Percentiles rank a stretch among this genome's conserved stretches.
Evolutionary conservation across 2,329 filamentous ascomycete species (phyloP).

Genomic region (Harringtonia lauricola): DNA sequence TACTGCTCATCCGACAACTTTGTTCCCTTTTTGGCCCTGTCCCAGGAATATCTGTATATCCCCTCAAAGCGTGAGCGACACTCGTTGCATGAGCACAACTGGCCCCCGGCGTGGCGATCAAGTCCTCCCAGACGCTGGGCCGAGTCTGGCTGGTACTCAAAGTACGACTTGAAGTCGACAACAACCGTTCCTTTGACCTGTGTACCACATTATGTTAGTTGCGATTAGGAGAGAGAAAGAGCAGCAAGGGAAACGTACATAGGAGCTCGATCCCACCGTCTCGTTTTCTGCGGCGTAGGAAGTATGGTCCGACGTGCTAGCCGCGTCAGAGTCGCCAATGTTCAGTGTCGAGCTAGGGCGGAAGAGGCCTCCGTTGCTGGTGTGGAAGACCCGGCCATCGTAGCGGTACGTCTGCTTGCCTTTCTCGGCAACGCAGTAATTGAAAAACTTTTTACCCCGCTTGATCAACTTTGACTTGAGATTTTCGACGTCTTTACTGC

Average conservation of each 20-base stretch:
- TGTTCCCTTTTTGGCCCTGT: neutral
- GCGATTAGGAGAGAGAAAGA: no score
- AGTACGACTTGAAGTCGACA: neutral
- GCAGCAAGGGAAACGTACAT: no score
- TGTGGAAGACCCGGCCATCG: neutral
- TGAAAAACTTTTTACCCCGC: neutral
- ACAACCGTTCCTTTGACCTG: neutral
- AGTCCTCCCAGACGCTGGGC: neutral
- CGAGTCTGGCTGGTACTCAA: neutral
- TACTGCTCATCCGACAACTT: neutral
- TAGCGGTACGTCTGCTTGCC: neutral
- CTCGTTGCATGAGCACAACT: neutral
- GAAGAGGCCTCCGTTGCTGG: neutral
- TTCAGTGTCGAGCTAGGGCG: neutral
- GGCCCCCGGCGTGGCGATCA: neutral
- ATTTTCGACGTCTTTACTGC: neutral
- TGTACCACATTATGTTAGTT: no score
- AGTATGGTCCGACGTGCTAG: no score
- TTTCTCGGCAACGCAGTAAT: neutral
- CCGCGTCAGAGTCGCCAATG: neutral
- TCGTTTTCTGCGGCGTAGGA: no score
- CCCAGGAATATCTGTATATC: neutral
- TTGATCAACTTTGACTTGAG: neutral
- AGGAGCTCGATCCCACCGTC: no score
- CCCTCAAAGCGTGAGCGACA: neutral